These are phyloP conservation scores for Conticribra weissflogii DNA, from an alignment of 108 stramenopile species.

Conservation along the genomic window DNA sequence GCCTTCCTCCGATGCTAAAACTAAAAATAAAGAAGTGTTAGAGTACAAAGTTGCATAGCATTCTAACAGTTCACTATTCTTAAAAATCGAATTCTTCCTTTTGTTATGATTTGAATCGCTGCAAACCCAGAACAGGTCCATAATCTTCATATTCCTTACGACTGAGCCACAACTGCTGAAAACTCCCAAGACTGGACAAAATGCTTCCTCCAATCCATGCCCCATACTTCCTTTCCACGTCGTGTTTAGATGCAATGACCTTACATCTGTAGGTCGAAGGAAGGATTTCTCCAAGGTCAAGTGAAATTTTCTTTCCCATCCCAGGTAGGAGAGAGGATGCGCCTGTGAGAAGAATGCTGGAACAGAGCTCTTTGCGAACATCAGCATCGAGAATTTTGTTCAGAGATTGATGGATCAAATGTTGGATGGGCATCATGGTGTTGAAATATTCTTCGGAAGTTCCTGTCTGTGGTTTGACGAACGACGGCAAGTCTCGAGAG, in stretches of 20 bases:
- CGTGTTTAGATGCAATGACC: constrained; percentile 64
- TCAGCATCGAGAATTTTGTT: constrained; percentile 78
- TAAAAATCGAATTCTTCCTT: neutral
- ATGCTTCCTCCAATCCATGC: constrained; percentile 96
- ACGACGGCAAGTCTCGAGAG: constrained; percentile 62
- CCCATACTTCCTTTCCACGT: constrained; percentile 79
- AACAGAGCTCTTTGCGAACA: constrained; percentile 78
- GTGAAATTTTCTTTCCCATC: constrained; percentile 72
- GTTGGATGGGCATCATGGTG: constrained; percentile 65
- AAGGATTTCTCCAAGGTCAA: constrained; percentile 58
- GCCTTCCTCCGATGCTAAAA: too few relatives aligned
- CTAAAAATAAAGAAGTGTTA: too few relatives aligned
- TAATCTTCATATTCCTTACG: constrained; percentile 94
- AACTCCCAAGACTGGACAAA: constrained; percentile 93
- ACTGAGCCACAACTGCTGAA: constrained; percentile 96
- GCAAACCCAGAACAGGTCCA: constrained; percentile 76
- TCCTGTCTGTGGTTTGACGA: constrained; percentile 11
- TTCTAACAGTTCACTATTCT: too few relatives aligned
- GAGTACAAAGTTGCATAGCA: too few relatives aligned
- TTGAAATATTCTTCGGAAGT: constrained; percentile 25
- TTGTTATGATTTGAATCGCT: constrained; percentile 64
- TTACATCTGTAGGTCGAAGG: constrained; percentile 71
- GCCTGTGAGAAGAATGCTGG: constrained; percentile 76
- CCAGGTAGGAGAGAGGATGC: constrained; percentile 66
- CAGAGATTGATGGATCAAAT: constrained; percentile 72